Evolutionary conservation across 257 asterid genomes (phyloP), one percentile per base, ranked within the genome.

Genomic region (Sherardia arvensis): DNA sequence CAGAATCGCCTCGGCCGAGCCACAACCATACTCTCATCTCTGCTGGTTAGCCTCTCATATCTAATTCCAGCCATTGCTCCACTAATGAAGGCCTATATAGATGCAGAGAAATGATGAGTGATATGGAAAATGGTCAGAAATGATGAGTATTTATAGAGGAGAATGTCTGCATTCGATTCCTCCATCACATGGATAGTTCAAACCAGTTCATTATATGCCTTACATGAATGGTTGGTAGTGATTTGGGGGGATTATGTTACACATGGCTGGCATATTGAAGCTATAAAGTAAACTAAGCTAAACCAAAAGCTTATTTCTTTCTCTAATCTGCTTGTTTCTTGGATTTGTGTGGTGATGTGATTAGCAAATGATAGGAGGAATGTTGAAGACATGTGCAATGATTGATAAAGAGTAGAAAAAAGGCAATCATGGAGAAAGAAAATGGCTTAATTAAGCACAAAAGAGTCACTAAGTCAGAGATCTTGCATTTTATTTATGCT

Each of bases 301-400:
- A 69, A 40, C 80, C n/a, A n/a, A n/a, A 60, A 57, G 72, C n/a
- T 77, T 59, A 22, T 30, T 62, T 34, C 66, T 29, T 48, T 22
- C 15, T 71, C 65, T 65, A 34, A 45, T 32, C 69, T 66, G 54
- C 40, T 34, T 64, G 43, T 55, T 49, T 53, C 62, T 72, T 53
- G 64, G 63, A 45, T 64, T 72, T 36, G 43, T 60, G 60, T 43
- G 49, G 69, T 36, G 34, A 74, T 56, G 8, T 62, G 67, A 69
- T 73, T 49, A 34, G 74, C 32, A 71, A 66, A 69, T 26, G 74
- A 69, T 59, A 0, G 8, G 40, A 48, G 70, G 73, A 75, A 75
- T 68, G 75, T 71, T 48, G 59, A 59, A 53, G 73, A 12, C 81
- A 77, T 69, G 80, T 80, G 80, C 81, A 79, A 81, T 78, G 80